Base-by-base conservation (phyloP, 805 yeast genomes). In the Millerozyma miso region DNA sequence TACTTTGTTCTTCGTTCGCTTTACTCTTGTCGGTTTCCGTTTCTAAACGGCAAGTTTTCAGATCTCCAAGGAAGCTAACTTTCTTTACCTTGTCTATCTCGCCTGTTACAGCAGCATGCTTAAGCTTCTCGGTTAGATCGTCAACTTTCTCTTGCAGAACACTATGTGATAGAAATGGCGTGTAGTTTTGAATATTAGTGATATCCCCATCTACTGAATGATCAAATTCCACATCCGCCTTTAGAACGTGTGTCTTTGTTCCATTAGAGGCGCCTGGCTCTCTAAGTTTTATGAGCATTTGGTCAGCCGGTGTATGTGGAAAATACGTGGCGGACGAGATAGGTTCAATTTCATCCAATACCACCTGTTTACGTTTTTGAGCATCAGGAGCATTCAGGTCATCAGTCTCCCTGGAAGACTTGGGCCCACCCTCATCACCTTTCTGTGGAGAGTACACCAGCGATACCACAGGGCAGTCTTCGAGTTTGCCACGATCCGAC, bases 291-390 rank as follows among this genome's bases (percentile, higher is more conserved):
- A 35, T 15, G 5, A n/a, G 19, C 12, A 35, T 32, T 19, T 43
- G 41, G 36, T 41, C 45, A 3, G 46, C 49, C 14, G 81, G 77
- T 3, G 78, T 74, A 56, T 83, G 87, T 2, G 89, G 89, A 43
- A 80, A 74, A 55, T 82, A 83, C 0, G 87, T 81, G 0, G 88
- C 88, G 1, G 85, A 79, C 0, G 85, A 79, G 0, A 81, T 77
- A 0, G 87, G 86, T 45, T 82, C 83, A 36, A 79, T 51, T 0
- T 62, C 51, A 16, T 60, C 26, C 12, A 43, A 13, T 37, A 13
- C 8, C 31, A 14, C 18, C 19, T 19, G 4, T 32, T 32, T 6
- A 8, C 34, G 15, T 32, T 32, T 13, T 8, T 6, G 7, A 6
- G 14, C 5, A 15, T 7, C 14, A 32, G 6, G 15, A 32, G 14